Conservation (phyloP, 257 asterid genomes). For the Rehmannia glutinosa region DNA sequence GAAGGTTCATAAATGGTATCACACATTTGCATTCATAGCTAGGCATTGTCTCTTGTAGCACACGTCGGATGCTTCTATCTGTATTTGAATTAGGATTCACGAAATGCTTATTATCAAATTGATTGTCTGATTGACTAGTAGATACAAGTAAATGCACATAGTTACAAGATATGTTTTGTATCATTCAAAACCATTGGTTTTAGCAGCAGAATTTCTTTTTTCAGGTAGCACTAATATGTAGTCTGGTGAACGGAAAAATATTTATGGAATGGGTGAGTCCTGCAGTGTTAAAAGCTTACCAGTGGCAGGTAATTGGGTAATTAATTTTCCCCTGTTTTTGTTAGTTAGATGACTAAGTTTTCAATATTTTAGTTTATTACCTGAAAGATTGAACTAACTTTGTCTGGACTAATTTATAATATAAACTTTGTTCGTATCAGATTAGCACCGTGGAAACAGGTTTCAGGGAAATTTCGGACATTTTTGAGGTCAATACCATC, state of each 20-base stretch:
- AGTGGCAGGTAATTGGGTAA: slow-evolving; percentile 66
- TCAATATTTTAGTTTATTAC: background rate
- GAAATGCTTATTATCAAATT: background rate
- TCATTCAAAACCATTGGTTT: background rate
- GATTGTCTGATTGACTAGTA: background rate
- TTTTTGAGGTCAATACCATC: slow-evolving; percentile 53
- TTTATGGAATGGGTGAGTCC: slow-evolving; percentile 99
- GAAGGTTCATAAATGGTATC: no score
- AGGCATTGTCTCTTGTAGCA: background rate
- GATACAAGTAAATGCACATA: background rate
- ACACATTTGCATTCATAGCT: no score
- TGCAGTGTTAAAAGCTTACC: slow-evolving; percentile 91
- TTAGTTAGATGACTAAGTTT: background rate
- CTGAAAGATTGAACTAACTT: slow-evolving; percentile 13
- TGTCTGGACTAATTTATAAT: background rate
- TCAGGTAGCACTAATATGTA: slow-evolving; percentile 78
- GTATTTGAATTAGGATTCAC: background rate
- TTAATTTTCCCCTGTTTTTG: background rate
- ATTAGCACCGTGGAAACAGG: slow-evolving; percentile 63
- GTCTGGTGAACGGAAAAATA: slow-evolving; percentile 85
- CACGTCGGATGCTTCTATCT: background rate
- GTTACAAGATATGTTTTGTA: background rate
- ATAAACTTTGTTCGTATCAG: slow-evolving; percentile 32
- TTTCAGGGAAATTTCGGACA: slow-evolving; percentile 72
- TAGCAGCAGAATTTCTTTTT: slow-evolving; percentile 6